Base-by-base conservation (phyloP, 192 early-diverging fungal species). In the Coemansia aciculifera region DNA sequence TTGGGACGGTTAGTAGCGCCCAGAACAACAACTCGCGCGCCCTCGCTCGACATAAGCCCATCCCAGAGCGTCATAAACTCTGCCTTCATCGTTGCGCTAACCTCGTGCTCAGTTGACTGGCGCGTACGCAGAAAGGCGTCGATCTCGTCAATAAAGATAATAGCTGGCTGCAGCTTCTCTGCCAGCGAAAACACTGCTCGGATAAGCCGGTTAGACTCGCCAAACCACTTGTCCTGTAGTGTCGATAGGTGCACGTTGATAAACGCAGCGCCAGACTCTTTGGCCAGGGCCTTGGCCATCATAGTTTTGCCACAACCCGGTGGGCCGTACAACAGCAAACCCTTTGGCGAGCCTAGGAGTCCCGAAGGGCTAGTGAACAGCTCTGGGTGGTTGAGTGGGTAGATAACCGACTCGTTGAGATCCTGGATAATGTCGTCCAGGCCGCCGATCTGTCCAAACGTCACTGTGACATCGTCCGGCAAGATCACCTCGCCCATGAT, bases 41-140 rank as follows among this genome's bases (percentile, higher is more conserved):
- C 77, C 52, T 79, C 77, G 19, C 64, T 62, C 5, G 82, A 73
- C 2, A 91, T 89, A 65, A 99, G 82, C 5, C 98, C 98, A 77
- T 99, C 98, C 98, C 98, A 99, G 69, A 98, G 87, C 57, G 90
- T 90, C 95, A 99, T 98, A 75, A 98, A 99, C 84, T 98, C 98
- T 21, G 98, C 96, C 85, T 99, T 99, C 96, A 99, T 99, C 87
- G 98, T 98, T 40, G 88, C 85, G 44, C 94, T 98, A 40, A 94
- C 94, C 81, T 99, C 98, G 69, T 99, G 96, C 78, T 99, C 98
- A 43, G 85, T 89, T 49, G 86, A 91, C 71, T 86, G 74, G 43
- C 95, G 87, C 51, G 98, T 95, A 24, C 96, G 86, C 68, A 99
- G 74, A 76, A 99, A 98, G 12, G 93, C 93, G 75, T 99, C 98